A percentile compares a stretch with the other conserved stretches of the same genome.
Evolutionary conservation across 2,329 filamentous ascomycete genomes (phyloP).

Genomic region (Emergomyces africanus): DNA sequence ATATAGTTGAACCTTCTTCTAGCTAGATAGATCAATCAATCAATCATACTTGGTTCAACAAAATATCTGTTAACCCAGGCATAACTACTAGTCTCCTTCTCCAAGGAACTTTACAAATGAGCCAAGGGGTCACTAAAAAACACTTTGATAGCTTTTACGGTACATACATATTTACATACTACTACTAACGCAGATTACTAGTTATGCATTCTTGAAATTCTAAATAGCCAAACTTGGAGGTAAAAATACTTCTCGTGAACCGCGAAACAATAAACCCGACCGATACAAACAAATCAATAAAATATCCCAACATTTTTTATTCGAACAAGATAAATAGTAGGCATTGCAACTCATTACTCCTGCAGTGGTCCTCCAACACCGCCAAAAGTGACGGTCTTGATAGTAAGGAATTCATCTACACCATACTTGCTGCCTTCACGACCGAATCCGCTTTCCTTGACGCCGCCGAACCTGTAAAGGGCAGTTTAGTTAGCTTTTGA

Average conservation of each 20-base stretch:
- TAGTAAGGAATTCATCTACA: constrained; percentile 60
- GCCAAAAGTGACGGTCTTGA: constrained; percentile 56
- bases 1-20: too few species aligned
- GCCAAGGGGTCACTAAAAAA: too few species aligned
- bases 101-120: not conserved
- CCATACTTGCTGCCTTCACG: constrained; percentile 67
- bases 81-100: too few species aligned
- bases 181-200: not conserved
- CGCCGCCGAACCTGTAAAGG: constrained; percentile 53
- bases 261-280: not conserved
- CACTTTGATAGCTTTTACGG: too few species aligned
- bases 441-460: constrained; percentile 73
- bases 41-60: too few species aligned
- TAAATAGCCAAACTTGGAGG: not conserved
- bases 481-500: not conserved
- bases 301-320: not conserved
- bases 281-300: not conserved
- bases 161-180: too few species aligned
- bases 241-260: not conserved
- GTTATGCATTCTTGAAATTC: not conserved
- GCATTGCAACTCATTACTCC: constrained; percentile 14
- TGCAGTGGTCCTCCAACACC: constrained; percentile 49
- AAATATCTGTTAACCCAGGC: too few species aligned
- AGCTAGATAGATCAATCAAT: too few species aligned
- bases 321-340: not conserved